Evolutionary conservation across 805 yeast species (phyloP).

Genomic region (Blastobotrys peoriensis): DNA sequence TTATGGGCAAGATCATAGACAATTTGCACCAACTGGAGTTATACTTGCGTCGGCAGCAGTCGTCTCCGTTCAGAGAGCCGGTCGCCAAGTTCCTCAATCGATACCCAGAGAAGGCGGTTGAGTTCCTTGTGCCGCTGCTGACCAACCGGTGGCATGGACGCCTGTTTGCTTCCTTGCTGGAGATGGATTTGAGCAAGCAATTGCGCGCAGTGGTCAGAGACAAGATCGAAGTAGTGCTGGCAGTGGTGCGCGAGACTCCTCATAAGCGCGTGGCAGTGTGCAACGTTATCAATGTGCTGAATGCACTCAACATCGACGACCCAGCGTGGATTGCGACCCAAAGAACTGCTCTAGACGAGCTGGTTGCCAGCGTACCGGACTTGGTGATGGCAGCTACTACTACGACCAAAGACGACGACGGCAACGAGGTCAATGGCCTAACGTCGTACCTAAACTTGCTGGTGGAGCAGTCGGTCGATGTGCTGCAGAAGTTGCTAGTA

Average conservation of each 20-base stretch:
- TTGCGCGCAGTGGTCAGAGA: constrained; percentile 52
- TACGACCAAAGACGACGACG: constrained; percentile 25
- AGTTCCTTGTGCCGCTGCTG: constrained; percentile 62
- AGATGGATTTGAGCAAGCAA: constrained; percentile 46
- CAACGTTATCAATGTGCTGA: constrained; percentile 62
- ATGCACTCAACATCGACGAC: constrained; percentile 44
- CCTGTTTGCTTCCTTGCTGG: constrained; percentile 60
- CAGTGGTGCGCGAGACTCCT: constrained; percentile 27
- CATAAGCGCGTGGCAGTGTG: constrained; percentile 60
- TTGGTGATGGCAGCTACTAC: constrained; percentile 38
- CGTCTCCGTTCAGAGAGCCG: constrained; percentile 88
- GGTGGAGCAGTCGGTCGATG: constrained; percentile 60
- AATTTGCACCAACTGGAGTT: constrained; percentile 75
- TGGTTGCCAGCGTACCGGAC: constrained; percentile 40
- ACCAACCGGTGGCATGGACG: constrained; percentile 59
- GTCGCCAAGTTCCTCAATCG: constrained; percentile 80
- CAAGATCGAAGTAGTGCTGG: constrained; percentile 42
- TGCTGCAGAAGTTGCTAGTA: constrained; percentile 49
- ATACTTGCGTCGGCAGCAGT: constrained; percentile 73
- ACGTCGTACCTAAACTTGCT: constrained; percentile 62
- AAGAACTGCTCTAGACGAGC: constrained; percentile 37
- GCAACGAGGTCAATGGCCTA: constrained; percentile 19
- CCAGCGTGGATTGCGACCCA: constrained; percentile 55
- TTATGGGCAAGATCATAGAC: constrained; percentile 77
- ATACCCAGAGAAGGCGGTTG: constrained; percentile 68